Percentiles rank a stretch among this genome's conserved stretches.
Evolutionary conservation across 768 basidiomycete genomes (phyloP).

Genomic region (Calocera cornea): DNA sequence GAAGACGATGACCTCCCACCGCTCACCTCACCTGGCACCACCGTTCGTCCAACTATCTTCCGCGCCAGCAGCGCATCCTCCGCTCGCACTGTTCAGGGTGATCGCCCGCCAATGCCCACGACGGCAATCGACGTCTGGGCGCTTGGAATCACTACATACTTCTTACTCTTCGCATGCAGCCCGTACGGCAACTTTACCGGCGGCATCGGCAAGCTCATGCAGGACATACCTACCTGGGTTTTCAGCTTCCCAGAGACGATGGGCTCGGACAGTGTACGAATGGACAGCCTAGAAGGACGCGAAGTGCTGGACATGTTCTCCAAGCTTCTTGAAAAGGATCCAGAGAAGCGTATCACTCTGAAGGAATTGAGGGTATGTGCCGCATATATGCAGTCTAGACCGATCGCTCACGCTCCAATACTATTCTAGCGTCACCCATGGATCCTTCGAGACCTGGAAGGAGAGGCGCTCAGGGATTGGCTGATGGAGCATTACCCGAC

Average conservation of each 20-base stretch:
- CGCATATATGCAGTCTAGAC: neutral
- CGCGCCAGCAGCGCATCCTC: conserved; percentile 13
- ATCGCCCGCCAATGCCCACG: conserved; percentile 12
- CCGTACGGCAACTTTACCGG: conserved; percentile 44
- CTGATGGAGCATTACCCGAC: neutral
- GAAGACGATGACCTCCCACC: neutral
- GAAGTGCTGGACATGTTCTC: conserved; percentile 60
- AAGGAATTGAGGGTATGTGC: conserved; percentile 63
- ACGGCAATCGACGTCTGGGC: conserved; percentile 98
- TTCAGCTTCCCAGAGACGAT: conserved; percentile 55
- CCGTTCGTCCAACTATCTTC: neutral
- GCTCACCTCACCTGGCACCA: neutral
- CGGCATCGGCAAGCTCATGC: conserved; percentile 41
- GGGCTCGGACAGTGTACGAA: conserved; percentile 48
- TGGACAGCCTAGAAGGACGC: conserved; percentile 32
- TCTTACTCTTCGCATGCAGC: conserved; percentile 74
- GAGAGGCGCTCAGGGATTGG: neutral
- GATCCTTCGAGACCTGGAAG: conserved; percentile 22
- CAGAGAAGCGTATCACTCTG: conserved; percentile 56
- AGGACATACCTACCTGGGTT: conserved; percentile 61
- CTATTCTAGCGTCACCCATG: conserved; percentile 27
- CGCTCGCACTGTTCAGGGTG: conserved; percentile 5
- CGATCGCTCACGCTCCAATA: neutral
- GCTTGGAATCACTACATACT: conserved; percentile 88
- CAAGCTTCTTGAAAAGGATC: conserved; percentile 69